Percentiles rank a stretch among this genome's conserved stretches.
Evolutionary conservation across 805 yeast species (phyloP).

Genomic region (Yamadazyma sp.): DNA sequence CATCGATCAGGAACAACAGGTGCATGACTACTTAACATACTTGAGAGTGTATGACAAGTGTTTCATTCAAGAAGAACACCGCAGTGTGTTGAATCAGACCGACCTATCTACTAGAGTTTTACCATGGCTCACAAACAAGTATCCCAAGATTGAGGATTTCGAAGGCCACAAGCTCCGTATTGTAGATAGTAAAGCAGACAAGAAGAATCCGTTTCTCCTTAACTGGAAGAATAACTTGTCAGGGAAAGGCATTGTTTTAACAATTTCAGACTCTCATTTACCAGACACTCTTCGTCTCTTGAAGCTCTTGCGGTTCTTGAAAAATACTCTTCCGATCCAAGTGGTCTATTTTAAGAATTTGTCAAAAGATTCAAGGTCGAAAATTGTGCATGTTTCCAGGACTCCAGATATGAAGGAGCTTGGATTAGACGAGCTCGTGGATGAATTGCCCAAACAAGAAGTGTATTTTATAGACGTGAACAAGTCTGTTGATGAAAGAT

Average conservation of each 20-base stretch:
- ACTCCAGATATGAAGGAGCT: conserved; percentile 10
- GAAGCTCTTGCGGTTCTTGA: conserved; percentile 27
- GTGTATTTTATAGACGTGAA: conserved; percentile 32
- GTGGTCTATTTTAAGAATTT: conserved; percentile 28
- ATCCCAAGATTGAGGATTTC: conserved; percentile 19
- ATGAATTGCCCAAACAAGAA: conserved; percentile 25
- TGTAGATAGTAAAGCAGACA: neutral
- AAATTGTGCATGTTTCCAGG: conserved; percentile 22
- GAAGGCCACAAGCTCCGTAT: conserved; percentile 9
- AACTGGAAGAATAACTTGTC: conserved; percentile 19
- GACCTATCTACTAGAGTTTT: conserved; percentile 18
- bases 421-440: neutral
- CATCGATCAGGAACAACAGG: conserved; percentile 20
- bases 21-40: conserved; percentile 26
- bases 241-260: conserved; percentile 36
- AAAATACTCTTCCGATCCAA: conserved; percentile 34
- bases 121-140: conserved; percentile 26
- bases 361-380: conserved; percentile 22
- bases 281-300: conserved; percentile 24
- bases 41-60: conserved; percentile 26
- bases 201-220: neutral
- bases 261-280: conserved; percentile 28
- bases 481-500: conserved; percentile 20
- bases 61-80: conserved; percentile 13
- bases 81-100: conserved; percentile 6